Conservation (phyloP, 495 filamentous ascomycete species). For the Tuber borchii region DNA sequence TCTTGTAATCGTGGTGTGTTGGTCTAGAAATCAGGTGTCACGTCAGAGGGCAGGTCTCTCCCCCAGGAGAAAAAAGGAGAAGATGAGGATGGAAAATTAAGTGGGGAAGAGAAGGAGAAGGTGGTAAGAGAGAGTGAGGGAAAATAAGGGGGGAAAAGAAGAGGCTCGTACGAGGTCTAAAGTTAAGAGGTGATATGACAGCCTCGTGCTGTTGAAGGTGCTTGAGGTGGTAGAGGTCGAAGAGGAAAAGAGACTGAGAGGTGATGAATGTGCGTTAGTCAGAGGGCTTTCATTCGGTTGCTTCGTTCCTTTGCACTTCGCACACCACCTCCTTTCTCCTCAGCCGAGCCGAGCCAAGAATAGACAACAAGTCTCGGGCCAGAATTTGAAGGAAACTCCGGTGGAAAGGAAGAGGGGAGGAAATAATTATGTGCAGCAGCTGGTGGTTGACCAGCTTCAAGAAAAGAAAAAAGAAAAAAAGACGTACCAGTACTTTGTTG, state of each 20-base stretch:
- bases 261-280: slow-evolving; percentile 8
- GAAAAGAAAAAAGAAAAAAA: slow-evolving; percentile 20
- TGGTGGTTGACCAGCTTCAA: slow-evolving; percentile 25
- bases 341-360: slow-evolving; percentile 39
- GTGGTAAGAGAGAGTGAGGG: slow-evolving; percentile 13
- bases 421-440: slow-evolving; percentile 10
- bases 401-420: neutral
- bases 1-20: slow-evolving; percentile 27
- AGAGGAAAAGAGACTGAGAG: neutral
- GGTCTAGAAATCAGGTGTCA: slow-evolving; percentile 28
- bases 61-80: slow-evolving; percentile 14
- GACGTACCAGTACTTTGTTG: slow-evolving; percentile 29
- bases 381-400: neutral
- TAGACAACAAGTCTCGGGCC: neutral
- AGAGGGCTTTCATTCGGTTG: slow-evolving; percentile 32
- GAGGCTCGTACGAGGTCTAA: slow-evolving; percentile 27
- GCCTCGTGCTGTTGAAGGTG: slow-evolving; percentile 32
- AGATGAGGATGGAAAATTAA: slow-evolving; percentile 29
- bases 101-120: slow-evolving; percentile 11
- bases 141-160: slow-evolving; percentile 6
- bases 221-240: slow-evolving; percentile 1
- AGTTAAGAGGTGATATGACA: slow-evolving; percentile 23
- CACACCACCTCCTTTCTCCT: slow-evolving; percentile 41
- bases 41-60: slow-evolving; percentile 31
- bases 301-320: slow-evolving; percentile 33